phyloP scores from a whole-genome alignment of 2,329 filamentous ascomycete genomes.

The Nigrospora osmanthi region DNA sequence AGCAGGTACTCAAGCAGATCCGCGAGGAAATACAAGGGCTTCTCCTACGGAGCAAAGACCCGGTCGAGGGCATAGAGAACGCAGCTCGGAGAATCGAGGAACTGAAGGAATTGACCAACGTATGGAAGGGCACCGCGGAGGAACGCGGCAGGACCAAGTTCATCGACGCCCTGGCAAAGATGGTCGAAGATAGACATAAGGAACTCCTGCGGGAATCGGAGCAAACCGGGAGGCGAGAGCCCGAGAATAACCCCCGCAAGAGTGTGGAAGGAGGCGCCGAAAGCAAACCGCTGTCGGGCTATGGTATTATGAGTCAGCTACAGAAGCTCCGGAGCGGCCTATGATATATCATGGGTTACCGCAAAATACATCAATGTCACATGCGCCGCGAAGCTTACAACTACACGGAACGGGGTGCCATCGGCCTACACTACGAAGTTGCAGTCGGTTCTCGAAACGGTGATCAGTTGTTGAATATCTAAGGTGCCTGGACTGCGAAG shows the following conservation, averaged over 20 bases:
- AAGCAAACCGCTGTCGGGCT: slow-evolving; percentile 39
- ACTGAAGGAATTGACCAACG: slow-evolving; percentile 64
- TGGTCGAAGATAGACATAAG: slow-evolving; percentile 68
- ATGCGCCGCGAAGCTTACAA: too few relatives aligned
- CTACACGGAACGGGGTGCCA: too few relatives aligned
- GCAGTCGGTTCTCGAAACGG: too few relatives aligned
- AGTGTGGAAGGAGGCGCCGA: slow-evolving; percentile 24
- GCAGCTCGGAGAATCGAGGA: slow-evolving; percentile 69
- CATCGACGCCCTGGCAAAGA: slow-evolving; percentile 71
- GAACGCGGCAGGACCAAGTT: slow-evolving; percentile 78
- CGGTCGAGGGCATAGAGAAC: slow-evolving; percentile 61
- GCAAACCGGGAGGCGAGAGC: slow-evolving; percentile 27
- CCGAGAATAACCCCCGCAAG: slow-evolving; percentile 22
- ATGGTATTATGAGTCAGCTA: slow-evolving; percentile 55
- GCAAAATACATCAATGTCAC: too few relatives aligned
- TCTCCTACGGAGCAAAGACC: slow-evolving; percentile 48
- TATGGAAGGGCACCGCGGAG: slow-evolving; percentile 95
- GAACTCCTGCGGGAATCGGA: slow-evolving; percentile 46
- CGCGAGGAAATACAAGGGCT: slow-evolving; percentile 65
- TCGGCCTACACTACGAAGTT: too few relatives aligned
- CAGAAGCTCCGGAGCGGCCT: slow-evolving; percentile 51
- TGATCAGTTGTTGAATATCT: too few relatives aligned
- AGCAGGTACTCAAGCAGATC: slow-evolving; percentile 65
- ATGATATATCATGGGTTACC: slow-evolving; percentile 14
- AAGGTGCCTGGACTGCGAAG: too few relatives aligned